Evolutionary conservation across 495 filamentous ascomycete genomes (phyloP).

Genomic region (Baudoinia panamericana): DNA sequence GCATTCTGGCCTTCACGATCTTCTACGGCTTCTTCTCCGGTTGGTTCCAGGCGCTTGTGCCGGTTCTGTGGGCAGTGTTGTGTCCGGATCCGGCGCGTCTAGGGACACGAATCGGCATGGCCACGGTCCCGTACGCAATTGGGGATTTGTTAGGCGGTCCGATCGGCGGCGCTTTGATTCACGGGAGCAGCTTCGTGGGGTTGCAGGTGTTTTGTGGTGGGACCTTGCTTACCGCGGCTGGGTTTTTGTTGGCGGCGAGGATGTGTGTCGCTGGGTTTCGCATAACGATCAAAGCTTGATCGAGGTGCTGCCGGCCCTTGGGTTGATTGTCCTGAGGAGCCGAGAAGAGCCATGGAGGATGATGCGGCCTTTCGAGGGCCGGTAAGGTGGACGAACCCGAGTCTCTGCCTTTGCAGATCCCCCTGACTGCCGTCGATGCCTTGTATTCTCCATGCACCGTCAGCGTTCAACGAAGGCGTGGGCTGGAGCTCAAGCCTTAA

Average conservation of each 20-base stretch:
- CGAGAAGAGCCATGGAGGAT: no score
- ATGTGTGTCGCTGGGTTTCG: neutral
- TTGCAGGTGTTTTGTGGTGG: neutral
- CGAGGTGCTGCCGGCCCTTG: no score
- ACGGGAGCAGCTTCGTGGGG: neutral
- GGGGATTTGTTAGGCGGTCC: slow-evolving; percentile 60
- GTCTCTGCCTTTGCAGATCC: no score
- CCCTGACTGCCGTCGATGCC: no score
- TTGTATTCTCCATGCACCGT: no score
- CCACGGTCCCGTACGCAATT: slow-evolving; percentile 58
- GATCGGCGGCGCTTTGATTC: slow-evolving; percentile 41
- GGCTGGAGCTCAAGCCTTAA: no score
- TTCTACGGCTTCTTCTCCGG: slow-evolving; percentile 55
- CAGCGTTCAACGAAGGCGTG: no score
- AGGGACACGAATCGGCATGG: slow-evolving; percentile 65
- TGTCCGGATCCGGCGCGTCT: slow-evolving; percentile 50
- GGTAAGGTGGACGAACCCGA: no score
- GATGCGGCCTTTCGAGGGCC: no score
- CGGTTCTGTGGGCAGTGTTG: slow-evolving; percentile 43
- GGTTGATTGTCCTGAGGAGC: no score
- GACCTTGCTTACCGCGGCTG: neutral
- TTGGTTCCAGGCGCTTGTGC: slow-evolving; percentile 43
- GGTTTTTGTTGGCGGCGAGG: neutral
- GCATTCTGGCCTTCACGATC: slow-evolving; percentile 41
- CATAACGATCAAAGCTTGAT: neutral